These are phyloP conservation scores for Linnemannia zychae DNA, from an alignment of 192 early-diverging fungal species.

Conservation along the genomic window DNA sequence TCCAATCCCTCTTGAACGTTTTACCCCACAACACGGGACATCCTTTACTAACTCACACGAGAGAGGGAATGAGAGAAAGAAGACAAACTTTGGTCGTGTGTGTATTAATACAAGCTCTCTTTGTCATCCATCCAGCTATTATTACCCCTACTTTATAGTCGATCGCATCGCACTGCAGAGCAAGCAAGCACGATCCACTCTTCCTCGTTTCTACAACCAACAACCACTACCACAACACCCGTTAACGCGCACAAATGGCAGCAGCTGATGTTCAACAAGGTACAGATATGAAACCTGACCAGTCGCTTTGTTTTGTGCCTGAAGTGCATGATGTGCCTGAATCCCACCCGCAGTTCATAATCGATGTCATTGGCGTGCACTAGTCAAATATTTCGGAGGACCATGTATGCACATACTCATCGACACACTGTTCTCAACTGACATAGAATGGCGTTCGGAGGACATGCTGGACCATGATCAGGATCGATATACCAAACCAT, in stretches of 20 bases:
- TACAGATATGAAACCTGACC: not conserved
- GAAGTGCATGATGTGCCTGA: not conserved
- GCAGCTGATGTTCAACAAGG: constrained; percentile 33
- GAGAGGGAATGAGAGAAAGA: not conserved
- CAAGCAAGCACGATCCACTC: not conserved
- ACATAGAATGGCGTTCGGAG: constrained; percentile 31
- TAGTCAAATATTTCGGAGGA: not conserved
- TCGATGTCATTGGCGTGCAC: not conserved
- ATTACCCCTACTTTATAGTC: not conserved
- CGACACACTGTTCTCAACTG: not conserved
- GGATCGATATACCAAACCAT: constrained; percentile 5
- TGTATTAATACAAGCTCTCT: not conserved
- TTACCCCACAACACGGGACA: not conserved
- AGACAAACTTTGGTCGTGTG: not conserved
- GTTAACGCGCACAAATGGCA: constrained; percentile 15
- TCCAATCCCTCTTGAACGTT: not conserved
- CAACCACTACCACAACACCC: not conserved
- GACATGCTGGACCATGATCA: constrained; percentile 34
- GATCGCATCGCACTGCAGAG: not conserved
- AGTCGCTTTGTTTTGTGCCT: not conserved
- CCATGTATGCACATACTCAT: not conserved
- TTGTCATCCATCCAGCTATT: not conserved
- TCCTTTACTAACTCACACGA: not conserved
- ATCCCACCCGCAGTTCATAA: too few species aligned
- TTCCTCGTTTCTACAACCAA: not conserved